A percentile compares a stretch with the other conserved stretches of the same genome.
Conservation (phyloP, 1,139 yeast genomes). For the Yamadazyma membranifaciens region DNA sequence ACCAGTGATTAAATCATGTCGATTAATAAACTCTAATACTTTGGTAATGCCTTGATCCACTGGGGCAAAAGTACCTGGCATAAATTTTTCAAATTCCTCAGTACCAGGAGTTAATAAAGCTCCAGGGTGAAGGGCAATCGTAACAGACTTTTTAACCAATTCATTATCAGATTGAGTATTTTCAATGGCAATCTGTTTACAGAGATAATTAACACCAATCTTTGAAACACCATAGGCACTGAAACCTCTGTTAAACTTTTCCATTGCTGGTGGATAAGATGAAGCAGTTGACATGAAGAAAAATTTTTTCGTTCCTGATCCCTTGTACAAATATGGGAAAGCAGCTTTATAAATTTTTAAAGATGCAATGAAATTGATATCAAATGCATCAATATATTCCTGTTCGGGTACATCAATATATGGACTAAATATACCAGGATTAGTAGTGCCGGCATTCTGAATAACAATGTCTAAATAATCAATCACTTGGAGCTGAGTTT, state of each 20-base stretch:
- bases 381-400: slow-evolving; percentile 5
- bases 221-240: slow-evolving; percentile 15
- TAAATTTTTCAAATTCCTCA: not conserved
- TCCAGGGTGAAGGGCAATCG: slow-evolving; percentile 13
- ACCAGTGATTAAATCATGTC: not conserved
- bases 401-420: slow-evolving; percentile 1
- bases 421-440: not conserved
- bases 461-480: slow-evolving; percentile 12
- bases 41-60: not conserved
- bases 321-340: slow-evolving; percentile 9
- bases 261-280: slow-evolving; percentile 3
- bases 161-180: slow-evolving; percentile 5
- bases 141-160: slow-evolving; percentile 6
- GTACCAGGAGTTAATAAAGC: slow-evolving; percentile 3
- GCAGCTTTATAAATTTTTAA: slow-evolving; percentile 4
- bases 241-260: not conserved
- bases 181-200: slow-evolving; percentile 10
- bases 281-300: slow-evolving; percentile 9
- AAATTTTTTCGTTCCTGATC: slow-evolving; percentile 7
- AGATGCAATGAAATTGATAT: slow-evolving; percentile 8
- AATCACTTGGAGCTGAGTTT: slow-evolving; percentile 7
- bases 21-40: not conserved
- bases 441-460: slow-evolving; percentile 11
- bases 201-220: slow-evolving; percentile 11
- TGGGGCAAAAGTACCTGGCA: not conserved